Percentiles rank a stretch among this genome's conserved stretches.
Evolutionary conservation across 2,329 filamentous ascomycete genomes (phyloP).

Genomic region (Cytospora paraplurivora): DNA sequence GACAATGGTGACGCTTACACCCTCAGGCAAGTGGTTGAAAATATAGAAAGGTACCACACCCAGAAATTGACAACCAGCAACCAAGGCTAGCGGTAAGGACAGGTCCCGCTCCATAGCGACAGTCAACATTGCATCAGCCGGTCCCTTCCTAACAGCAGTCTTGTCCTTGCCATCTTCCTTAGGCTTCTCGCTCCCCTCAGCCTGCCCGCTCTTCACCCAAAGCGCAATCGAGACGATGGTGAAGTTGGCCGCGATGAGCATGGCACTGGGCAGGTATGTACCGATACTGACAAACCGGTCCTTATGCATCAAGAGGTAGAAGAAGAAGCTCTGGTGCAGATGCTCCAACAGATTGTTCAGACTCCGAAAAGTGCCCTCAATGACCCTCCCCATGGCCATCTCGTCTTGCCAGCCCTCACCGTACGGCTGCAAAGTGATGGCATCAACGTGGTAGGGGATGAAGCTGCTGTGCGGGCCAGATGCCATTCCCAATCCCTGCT

Average conservation of each 20-base stretch:
- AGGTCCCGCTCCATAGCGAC: conserved; percentile 61
- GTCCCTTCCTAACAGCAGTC: conserved; percentile 37
- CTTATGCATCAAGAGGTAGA: conserved; percentile 90
- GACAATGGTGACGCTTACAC: conserved; percentile 51
- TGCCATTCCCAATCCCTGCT: conserved; percentile 84
- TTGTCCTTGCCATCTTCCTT: conserved; percentile 38
- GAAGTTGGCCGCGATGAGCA: conserved; percentile 92
- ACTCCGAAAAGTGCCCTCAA: conserved; percentile 90
- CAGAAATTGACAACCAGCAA: conserved; percentile 72
- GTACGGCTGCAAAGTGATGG: conserved; percentile 87
- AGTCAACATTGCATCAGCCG: conserved; percentile 28
- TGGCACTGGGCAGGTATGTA: conserved; percentile 95
- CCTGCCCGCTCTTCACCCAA: conserved; percentile 83
- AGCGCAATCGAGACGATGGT: conserved; percentile 91
- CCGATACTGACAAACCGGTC: conserved; percentile 97
- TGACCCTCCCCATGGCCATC: conserved; percentile 86
- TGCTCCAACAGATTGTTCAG: conserved; percentile 97
- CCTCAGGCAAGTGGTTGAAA: conserved; percentile 74
- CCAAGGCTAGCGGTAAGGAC: conserved; percentile 72
- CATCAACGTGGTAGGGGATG: conserved; percentile 97
- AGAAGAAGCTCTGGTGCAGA: conserved; percentile 98
- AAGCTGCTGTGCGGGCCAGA: conserved; percentile 93
- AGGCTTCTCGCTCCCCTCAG: conserved; percentile 30
- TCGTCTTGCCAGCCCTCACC: conserved; percentile 96
- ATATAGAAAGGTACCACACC: conserved; percentile 80